Evolutionary conservation across 2,329 filamentous ascomycete species (phyloP).

Genomic region (Fusarium sp.): DNA sequence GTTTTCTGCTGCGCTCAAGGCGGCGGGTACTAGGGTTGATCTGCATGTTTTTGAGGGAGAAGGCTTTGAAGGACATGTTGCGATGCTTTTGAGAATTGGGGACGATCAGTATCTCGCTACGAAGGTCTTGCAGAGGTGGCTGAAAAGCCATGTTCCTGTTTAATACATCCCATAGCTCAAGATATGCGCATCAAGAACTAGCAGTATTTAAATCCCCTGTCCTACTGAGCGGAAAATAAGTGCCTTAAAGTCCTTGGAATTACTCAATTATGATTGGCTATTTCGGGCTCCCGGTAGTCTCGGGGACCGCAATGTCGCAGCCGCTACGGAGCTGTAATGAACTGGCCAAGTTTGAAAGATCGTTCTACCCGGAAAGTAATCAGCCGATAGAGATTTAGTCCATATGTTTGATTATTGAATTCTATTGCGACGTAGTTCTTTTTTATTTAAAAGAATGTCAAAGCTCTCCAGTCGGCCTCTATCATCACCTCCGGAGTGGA

Average conservation of each 20-base stretch:
- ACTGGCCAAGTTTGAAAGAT: not conserved
- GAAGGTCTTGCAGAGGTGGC: not conserved
- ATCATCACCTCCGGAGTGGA: not conserved
- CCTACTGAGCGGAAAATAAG: no score
- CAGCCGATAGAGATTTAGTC: not conserved
- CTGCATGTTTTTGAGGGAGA: conserved; percentile 13
- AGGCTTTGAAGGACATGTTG: conserved; percentile 8
- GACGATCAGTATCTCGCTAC: not conserved
- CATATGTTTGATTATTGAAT: no score
- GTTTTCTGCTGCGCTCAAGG: not conserved
- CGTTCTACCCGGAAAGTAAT: not conserved
- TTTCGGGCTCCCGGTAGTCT: not conserved
- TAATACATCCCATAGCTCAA: no score
- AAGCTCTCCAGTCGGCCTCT: not conserved
- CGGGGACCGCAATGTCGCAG: not conserved
- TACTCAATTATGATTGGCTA: not conserved
- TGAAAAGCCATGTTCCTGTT: not conserved
- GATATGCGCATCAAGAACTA: no score
- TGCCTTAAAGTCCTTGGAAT: not conserved
- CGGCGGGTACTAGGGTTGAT: not conserved
- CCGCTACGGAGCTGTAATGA: not conserved
- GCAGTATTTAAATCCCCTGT: no score
- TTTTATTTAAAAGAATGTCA: not conserved
- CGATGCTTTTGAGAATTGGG: not conserved
- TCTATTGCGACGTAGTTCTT: not conserved